Evolutionary conservation across 306 rosid genomes (phyloP).

Genomic region (Lithocarpus polystachyus): DNA sequence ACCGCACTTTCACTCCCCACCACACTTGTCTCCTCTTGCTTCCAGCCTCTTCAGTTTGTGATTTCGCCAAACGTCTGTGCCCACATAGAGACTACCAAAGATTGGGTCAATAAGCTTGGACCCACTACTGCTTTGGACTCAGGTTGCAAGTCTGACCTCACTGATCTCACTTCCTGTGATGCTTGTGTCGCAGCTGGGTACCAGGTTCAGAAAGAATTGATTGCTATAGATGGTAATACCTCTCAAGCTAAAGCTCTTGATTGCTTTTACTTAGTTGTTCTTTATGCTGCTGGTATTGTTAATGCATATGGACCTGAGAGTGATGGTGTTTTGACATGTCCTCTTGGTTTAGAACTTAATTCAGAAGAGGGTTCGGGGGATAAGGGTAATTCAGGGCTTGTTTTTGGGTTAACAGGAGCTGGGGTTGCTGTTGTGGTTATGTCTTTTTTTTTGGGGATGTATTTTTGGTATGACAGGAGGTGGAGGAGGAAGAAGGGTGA

Average conservation of each 20-base stretch:
- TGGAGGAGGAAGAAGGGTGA: constrained; percentile 32
- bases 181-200: constrained; percentile 57
- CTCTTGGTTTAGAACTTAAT: constrained; percentile 44
- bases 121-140: constrained; percentile 33
- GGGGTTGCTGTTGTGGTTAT: constrained; percentile 56
- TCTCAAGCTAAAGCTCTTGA: constrained; percentile 31
- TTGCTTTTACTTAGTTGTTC: constrained; percentile 57
- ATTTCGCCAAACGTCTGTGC: constrained; percentile 59
- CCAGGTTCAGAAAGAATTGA: constrained; percentile 30
- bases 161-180: constrained; percentile 53
- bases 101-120: constrained; percentile 60
- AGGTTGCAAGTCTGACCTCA: constrained; percentile 60
- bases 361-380: constrained; percentile 31
- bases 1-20: constrained; percentile 38
- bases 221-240: constrained; percentile 53
- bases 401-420: constrained; percentile 76
- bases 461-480: constrained; percentile 63
- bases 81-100: constrained; percentile 36
- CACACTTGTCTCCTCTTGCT: constrained; percentile 39
- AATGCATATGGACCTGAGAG: constrained; percentile 81
- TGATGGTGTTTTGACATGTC: constrained; percentile 52
- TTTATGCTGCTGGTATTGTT: constrained; percentile 90
- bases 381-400: constrained; percentile 49
- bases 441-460: constrained; percentile 56
- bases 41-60: constrained; percentile 63